Evolutionary conservation across 192 early-diverging fungal species (phyloP).

Genomic region (Backusella tuberculispora): DNA sequence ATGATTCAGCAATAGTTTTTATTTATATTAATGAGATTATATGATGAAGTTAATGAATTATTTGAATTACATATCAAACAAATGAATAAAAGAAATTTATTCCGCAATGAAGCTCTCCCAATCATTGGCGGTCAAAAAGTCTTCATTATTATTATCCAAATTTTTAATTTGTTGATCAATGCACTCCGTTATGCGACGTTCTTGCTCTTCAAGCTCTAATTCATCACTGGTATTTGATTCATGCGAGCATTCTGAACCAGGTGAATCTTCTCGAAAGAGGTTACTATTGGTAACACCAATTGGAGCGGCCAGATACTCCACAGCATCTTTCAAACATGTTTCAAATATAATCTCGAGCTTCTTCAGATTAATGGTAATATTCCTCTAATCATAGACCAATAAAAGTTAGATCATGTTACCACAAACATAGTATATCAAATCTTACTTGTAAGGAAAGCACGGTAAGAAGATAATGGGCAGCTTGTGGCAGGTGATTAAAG

Average conservation of each 20-base stretch:
- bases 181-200: neutral
- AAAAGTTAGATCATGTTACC: neutral
- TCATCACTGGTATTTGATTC: constrained; percentile 20
- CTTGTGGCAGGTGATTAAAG: constrained; percentile 13
- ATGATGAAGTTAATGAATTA: constrained; percentile 3
- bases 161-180: constrained; percentile 20
- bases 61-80: constrained; percentile 2
- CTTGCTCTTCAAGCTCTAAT: constrained; percentile 1
- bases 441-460: constrained; percentile 20
- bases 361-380: constrained; percentile 6
- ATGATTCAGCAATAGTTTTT: constrained; percentile 20
- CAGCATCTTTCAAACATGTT: constrained; percentile 8
- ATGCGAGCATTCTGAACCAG: constrained; percentile 4
- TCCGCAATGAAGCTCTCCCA: constrained; percentile 16
- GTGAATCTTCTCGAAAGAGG: constrained; percentile 12
- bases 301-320: constrained; percentile 11
- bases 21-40: constrained; percentile 19
- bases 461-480: constrained; percentile 5
- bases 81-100: no score
- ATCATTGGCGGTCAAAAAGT: constrained; percentile 6
- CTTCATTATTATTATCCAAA: neutral
- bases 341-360: constrained; percentile 14
- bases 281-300: constrained; percentile 5
- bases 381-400: constrained; percentile 14
- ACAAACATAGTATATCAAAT: neutral